Evolutionary conservation across 2,329 filamentous ascomycete species (phyloP), one percentile per base, ranked within the genome.

Genomic region (Metarhizium brunneum): DNA sequence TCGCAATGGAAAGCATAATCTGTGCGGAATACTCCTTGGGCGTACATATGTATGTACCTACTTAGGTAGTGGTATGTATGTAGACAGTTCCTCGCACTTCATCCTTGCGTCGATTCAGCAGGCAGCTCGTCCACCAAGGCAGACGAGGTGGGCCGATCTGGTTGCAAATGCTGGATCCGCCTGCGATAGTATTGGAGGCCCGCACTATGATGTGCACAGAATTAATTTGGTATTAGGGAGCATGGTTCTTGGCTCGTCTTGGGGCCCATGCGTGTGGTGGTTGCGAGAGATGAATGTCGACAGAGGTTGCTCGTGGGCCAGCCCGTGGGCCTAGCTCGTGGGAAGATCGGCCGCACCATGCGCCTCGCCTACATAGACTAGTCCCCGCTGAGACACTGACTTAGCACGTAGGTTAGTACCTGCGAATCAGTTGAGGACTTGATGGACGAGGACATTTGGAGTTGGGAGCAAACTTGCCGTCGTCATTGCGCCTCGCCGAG

Each of bases 331-430:
- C n/a, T 18, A 13, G 36, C 47, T 54, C 45, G 30, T 11, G 35
- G 25, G 47, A 29, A 29, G 43, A 49, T 49, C 53, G 32, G n/a
- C 50, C 25, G 20, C 50, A 20, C 50, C 38, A 52, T 40, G 36
- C 50, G 16, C 50, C 50, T 43, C 38, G 50, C 35, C 52, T 25
- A 25, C 25, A 25, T 38, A n/a, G 52, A 30, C 53, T 43, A 38
- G 47, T 25, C 25, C 25, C 25, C 25, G 25, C 60, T 66, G 65
- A 69, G 66, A 68, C 67, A 67, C 47, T 63, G 62, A 63, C 60
- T 63, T 63, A 63, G 53, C 61, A 59, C 62, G 58, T 56, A 56
- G 54, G 25, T 25, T 4, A 25, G 25, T 25, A 25, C 25, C 4
- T 25, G 25, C 25, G 25, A 25, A 25, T 25, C 4, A 25, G 25